Conservation (phyloP, 768 basidiomycete species). For the Russula earlei region DNA sequence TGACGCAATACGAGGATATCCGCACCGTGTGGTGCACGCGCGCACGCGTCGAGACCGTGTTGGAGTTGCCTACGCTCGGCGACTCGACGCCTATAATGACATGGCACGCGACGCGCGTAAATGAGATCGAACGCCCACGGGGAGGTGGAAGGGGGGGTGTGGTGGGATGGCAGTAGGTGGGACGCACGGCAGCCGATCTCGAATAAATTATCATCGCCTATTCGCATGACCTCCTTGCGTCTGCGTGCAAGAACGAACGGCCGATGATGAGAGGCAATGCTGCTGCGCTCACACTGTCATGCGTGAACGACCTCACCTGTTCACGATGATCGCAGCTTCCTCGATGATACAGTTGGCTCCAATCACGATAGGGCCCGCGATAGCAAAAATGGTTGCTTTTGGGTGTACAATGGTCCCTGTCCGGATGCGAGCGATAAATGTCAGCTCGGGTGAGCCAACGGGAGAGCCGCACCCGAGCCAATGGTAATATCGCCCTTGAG, state of each 20-base stretch:
- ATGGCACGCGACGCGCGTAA: too few species aligned
- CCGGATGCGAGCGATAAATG: neutral
- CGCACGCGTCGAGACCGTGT: constrained; percentile 77
- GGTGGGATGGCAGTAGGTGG: too few species aligned
- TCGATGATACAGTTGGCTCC: constrained; percentile 87
- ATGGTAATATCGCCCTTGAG: constrained; percentile 92
- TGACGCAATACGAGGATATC: constrained; percentile 69
- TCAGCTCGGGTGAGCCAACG: neutral
- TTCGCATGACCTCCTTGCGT: constrained; percentile 79
- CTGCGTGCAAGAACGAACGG: constrained; percentile 26
- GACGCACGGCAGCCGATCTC: constrained; percentile 86
- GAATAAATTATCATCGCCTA: constrained; percentile 90
- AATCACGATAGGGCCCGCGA: constrained; percentile 84
- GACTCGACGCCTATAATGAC: constrained; percentile 65
- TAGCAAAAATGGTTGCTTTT: constrained; percentile 86
- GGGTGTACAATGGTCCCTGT: constrained; percentile 85
- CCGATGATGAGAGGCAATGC: neutral
- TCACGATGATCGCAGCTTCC: constrained; percentile 84
- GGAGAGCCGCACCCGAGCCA: constrained; percentile 50
- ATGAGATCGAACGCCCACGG: too few species aligned
- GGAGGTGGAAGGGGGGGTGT: too few species aligned
- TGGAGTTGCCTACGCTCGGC: constrained; percentile 73
- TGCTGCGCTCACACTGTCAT: neutral
- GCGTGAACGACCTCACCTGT: constrained; percentile 41
- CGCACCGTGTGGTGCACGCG: constrained; percentile 78